Evolutionary conservation across 2,329 filamentous ascomycete species (phyloP).

Genomic region (Trichothecium sympodiale): DNA sequence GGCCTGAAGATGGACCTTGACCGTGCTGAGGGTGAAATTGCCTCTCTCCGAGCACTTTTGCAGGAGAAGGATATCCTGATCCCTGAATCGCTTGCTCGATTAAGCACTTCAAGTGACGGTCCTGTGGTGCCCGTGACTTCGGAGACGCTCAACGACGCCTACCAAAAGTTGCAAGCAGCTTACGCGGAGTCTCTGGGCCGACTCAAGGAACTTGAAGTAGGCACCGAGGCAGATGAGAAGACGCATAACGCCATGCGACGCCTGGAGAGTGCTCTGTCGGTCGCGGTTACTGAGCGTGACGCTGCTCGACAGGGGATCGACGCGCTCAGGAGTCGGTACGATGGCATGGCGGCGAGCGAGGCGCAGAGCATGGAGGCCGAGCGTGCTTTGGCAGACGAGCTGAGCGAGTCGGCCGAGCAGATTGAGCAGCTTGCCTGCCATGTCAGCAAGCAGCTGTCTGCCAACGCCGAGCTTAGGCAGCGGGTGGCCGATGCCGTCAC

Average conservation of each 20-base stretch:
- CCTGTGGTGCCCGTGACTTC: constrained; percentile 46
- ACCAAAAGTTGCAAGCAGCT: constrained; percentile 62
- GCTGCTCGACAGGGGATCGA: constrained; percentile 56
- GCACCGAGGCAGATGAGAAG: constrained; percentile 37
- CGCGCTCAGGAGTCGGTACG: constrained; percentile 50
- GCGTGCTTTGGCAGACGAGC: constrained; percentile 53
- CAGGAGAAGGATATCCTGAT: constrained; percentile 73
- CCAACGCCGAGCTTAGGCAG: constrained; percentile 63
- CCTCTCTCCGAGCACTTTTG: constrained; percentile 67
- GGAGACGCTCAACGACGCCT: constrained; percentile 61
- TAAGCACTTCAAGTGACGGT: constrained; percentile 19
- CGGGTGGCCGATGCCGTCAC: constrained; percentile 70
- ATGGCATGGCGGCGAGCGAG: constrained; percentile 45
- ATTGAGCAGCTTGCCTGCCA: constrained; percentile 72
- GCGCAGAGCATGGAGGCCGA: constrained; percentile 47
- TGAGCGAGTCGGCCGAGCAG: constrained; percentile 61
- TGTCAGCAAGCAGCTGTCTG: constrained; percentile 69
- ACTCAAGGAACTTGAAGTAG: constrained; percentile 47
- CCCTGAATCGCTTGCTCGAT: constrained; percentile 45
- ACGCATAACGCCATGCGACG: constrained; percentile 52
- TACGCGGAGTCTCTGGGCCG: constrained; percentile 56
- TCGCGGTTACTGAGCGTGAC: constrained; percentile 62
- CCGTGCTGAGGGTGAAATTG: constrained; percentile 85
- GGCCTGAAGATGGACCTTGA: constrained; percentile 95
- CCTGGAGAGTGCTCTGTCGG: constrained; percentile 56